Evolutionary conservation across 2,329 filamentous ascomycete genomes (phyloP).

Genomic region (Colletotrichum lindemuthianum): DNA sequence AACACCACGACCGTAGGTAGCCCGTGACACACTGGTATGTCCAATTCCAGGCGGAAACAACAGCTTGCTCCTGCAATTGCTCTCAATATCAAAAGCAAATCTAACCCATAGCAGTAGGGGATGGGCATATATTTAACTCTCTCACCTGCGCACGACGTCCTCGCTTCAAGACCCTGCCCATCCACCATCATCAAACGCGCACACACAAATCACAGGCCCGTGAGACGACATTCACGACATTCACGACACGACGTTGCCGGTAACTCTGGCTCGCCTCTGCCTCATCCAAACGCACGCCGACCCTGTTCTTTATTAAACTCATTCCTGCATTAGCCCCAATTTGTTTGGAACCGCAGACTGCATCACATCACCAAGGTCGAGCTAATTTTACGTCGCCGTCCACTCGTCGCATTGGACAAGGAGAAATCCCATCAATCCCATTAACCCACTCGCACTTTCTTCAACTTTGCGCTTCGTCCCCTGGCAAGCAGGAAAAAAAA

Average conservation of each 20-base stretch:
- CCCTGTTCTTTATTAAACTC: slow-evolving; percentile 34
- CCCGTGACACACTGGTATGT: no score
- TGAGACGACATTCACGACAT: background rate
- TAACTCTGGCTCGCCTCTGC: background rate
- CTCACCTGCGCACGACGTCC: no score
- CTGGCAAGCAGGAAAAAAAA: no score
- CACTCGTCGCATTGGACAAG: no score
- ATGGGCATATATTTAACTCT: no score
- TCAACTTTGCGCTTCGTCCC: no score
- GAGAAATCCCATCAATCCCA: background rate
- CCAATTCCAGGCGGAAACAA: no score
- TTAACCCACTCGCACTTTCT: background rate
- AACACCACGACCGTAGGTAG: background rate
- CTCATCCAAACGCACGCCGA: background rate
- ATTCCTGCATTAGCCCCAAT: slow-evolving; percentile 30
- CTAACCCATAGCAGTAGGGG: no score
- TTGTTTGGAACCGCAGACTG: slow-evolving; percentile 23
- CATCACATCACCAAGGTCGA: slow-evolving; percentile 22
- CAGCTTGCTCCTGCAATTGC: no score
- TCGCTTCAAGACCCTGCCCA: background rate
- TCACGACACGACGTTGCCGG: no score
- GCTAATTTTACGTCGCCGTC: slow-evolving; percentile 20
- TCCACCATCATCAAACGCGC: slow-evolving; percentile 2
- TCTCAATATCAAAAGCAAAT: no score
- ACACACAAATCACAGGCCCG: slow-evolving; percentile 1